Evolutionary conservation across 768 basidiomycete genomes (phyloP), one percentile per base, ranked within the genome.

Genomic region (Phanerochaete sordida): DNA sequence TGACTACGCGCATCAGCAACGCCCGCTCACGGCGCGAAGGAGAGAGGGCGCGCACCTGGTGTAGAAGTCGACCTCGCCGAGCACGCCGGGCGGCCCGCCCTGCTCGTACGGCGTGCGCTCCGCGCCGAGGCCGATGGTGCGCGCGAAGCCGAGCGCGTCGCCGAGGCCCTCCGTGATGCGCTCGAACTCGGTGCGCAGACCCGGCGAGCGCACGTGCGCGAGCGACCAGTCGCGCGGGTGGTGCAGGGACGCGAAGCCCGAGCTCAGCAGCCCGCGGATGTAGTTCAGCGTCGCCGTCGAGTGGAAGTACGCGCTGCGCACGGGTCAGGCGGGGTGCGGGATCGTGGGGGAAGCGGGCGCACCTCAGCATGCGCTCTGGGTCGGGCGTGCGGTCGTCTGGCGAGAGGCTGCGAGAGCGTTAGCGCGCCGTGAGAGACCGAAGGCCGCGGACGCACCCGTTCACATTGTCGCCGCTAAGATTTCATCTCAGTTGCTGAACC

Each of bases 271-370:
- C 2, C 87, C 84, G 19, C 97, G 89, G 59, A 98, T 81, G 74
- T 95, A 87, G 76, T 99, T 99, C 44, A 98, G 80, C 0, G 97
- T 98, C 8, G 95, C 83, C 0, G 93, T 83, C 0, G 96, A 98
- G 75, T 98, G 89, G 76, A 98, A 98, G 80, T 98, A 98, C 1
- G 96, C 95, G 62, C 92, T 95, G 64, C 37, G 15, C n/a, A 27
- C 8, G 60, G 33, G 44, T 45, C 19, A 28, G 52, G 43, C 1
- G 15, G 5, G 46, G 11, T 56, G 16, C 24, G 2, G 46, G 30
- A 1, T 24, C 6, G 21, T 47, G 19, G 27, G 44, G 21, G 7
- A 37, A 31, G 37, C 19, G 56, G 28, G 56, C 45, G 53, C 65
- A 89, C 93, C 85, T 88, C 12, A 98, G 77, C 9, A 99, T 77